Evolutionary conservation across 78 protist genomes (phyloP), one percentile per base, ranked within the genome.

Genomic region (Chrysochromulina tobinii): DNA sequence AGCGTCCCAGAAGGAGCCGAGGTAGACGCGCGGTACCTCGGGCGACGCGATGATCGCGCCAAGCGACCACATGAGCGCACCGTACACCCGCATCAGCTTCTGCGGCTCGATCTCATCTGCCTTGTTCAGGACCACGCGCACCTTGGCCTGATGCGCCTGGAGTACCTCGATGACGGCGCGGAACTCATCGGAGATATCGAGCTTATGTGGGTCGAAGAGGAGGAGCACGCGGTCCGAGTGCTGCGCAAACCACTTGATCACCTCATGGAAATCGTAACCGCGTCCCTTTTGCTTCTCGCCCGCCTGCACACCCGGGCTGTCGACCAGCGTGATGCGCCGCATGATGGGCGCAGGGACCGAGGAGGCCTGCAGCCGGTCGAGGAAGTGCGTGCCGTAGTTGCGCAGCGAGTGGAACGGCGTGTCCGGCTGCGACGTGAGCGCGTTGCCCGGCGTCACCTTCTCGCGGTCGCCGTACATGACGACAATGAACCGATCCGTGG

Each of bases 181-280:
- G 83, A 75, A 75, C 87, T 90, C 93, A 75, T 94, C 96, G 59
- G 94, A 91, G 11, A 97, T 96, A 86, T 98, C 98, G 54, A 97
- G 95, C 91, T 97, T 97, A 91, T 96, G 95, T 14, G 98, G 97
- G 89, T 98, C 99, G 91, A 98, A 98, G 85, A 97, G 54, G 73
- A 98, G 87, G 17, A 98, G 88, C 64, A 97, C 94, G 69, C 97
- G 93, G 89, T 97, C 99, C 0, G 95, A 58, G 50, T 88, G 94
- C 93, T 95, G 96, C 25, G 98, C 98, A 61, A 95, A 98, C 98
- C 98, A 98, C 48, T 55, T 38, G 67, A 94, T 75, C 61, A 97
- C 95, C 51, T 21, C 85, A 23, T 50, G 8, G 58, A 17, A 50
- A 25, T 75, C 83, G 57, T 75, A 75, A n/a, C 87, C 27, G 55